Evolutionary conservation across 441 rosid species (phyloP).

Genomic region (Oxalis stricta): DNA sequence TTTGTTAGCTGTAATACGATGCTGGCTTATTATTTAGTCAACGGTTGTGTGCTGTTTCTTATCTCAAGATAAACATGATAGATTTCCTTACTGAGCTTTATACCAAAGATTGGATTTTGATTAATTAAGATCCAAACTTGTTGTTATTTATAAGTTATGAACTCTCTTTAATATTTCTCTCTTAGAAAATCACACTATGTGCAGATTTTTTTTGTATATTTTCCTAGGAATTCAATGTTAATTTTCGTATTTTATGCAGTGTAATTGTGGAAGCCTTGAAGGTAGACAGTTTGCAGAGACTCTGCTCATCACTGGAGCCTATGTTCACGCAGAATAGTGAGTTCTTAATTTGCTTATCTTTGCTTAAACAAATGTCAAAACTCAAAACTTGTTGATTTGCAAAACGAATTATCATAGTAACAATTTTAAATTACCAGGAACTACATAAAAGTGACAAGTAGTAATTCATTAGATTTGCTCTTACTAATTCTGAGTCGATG

Average conservation of each 20-base stretch:
- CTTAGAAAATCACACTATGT: no score
- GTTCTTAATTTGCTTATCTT: constrained; percentile 15
- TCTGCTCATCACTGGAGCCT: constrained; percentile 96
- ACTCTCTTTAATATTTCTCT: no score
- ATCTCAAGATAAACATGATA: neutral
- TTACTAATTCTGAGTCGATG: constrained; percentile 9
- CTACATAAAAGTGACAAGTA: neutral
- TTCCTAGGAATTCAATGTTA: neutral
- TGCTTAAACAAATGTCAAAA: neutral
- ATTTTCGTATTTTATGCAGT: constrained; percentile 30
- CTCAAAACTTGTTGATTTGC: neutral
- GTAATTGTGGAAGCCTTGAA: constrained; percentile 96
- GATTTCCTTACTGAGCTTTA: neutral
- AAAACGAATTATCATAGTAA: neutral
- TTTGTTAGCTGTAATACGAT: neutral
- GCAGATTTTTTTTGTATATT: neutral
- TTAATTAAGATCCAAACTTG: constrained; percentile 3
- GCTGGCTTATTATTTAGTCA: neutral
- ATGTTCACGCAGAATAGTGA: constrained; percentile 89
- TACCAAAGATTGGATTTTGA: neutral
- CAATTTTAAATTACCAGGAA: neutral
- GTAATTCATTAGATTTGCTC: neutral
- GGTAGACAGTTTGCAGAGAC: constrained; percentile 89
- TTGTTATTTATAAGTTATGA: neutral
- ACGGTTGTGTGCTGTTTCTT: neutral